Conservation (phyloP, 2,329 filamentous ascomycete genomes). For the Trichophyton verrucosum region DNA sequence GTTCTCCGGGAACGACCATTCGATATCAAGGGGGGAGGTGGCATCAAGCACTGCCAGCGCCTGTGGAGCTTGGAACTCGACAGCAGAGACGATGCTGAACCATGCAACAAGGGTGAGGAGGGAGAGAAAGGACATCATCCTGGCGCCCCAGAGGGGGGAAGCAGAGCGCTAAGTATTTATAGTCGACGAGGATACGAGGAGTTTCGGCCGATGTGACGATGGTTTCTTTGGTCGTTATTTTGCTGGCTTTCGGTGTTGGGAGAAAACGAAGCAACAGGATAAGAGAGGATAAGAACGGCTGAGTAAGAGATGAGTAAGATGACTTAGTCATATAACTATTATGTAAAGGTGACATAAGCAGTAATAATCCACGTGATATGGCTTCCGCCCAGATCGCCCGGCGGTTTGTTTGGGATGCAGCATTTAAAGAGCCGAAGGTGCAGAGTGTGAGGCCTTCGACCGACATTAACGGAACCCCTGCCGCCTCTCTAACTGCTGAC, state of each 20-base stretch:
- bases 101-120: background rate
- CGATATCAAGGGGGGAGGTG: constrained; percentile 40
- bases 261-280: background rate
- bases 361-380: background rate
- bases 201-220: background rate
- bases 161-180: background rate
- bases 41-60: constrained; percentile 40
- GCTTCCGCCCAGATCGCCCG: background rate
- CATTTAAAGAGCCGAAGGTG: too few species aligned
- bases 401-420: background rate
- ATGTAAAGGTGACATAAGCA: background rate
- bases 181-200: background rate
- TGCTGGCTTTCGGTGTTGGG: background rate
- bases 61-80: constrained; percentile 43
- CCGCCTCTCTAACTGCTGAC: background rate
- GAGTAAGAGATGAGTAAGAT: too few species aligned
- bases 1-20: constrained; percentile 45
- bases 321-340: background rate
- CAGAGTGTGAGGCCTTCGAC: too few species aligned
- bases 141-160: background rate
- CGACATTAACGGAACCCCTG: background rate
- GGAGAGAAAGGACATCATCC: constrained; percentile 4
- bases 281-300: background rate
- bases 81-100: constrained; percentile 29
- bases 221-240: background rate